Evolutionary conservation across 2,329 filamentous ascomycete genomes (phyloP), one percentile per base, ranked within the genome.

Genomic region (Paraphaeosphaeria sporulosa): DNA sequence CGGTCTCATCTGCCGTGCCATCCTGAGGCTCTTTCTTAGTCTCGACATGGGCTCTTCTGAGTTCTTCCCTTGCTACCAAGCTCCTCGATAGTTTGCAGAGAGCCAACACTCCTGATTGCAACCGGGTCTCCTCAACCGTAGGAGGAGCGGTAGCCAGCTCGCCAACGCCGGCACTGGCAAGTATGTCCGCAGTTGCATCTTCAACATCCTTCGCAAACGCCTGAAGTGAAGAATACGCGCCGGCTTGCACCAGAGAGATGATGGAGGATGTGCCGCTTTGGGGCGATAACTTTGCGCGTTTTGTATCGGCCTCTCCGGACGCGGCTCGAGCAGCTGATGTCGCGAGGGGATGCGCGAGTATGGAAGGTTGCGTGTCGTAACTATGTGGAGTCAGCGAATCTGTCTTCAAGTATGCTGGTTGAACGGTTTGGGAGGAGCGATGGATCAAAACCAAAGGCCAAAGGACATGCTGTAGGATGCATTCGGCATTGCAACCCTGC

Each of bases 291-390:
- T 80, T 82, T 34, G 79, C 71, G 62, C 82, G 82, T 70, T 84
- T 84, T 30, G 74, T 66, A 25, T 79, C 76, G 47, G 80, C 79
- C 61, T 81, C 80, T 34, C 75, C 72, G 30, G 78, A 75, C 6
- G 68, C 62, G 57, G 71, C 66, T 64, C 72, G 75, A 50, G 69
- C 50, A 40, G 66, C 67, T 32, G 70, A 63, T 23, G 71, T 69
- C 40, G 63, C 58, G 36, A 82, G 65, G 19, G 76, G 63, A 56
- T 78, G 74, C 32, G 79, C 63, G 49, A 84, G 75, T 61, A 83
- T 79, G 19, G 82, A 83, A 19, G 82, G 81, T 12, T 74, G 70
- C 2, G 79, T 80, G 67, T 84, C 82, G 59, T 78, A 76, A 65
- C 77, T 79, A 62, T 40, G 48, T 34, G n/a, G 52, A 27, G 61